Conservation (phyloP, 2,329 filamentous ascomycete species). For the Talaromyces pinophilus region DNA sequence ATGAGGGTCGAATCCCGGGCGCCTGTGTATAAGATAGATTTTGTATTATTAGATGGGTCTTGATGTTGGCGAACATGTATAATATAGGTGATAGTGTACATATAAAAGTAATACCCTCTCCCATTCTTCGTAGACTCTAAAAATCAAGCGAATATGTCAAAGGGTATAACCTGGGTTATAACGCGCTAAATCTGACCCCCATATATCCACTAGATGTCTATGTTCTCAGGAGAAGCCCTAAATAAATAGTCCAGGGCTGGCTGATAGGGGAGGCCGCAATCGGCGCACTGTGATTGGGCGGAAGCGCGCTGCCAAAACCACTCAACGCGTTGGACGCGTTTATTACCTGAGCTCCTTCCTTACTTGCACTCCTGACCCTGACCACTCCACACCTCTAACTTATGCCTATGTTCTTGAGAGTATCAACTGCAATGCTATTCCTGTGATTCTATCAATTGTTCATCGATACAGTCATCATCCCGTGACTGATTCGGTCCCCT, state of each 20-base stretch:
- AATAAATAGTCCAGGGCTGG: neutral
- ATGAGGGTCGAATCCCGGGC: neutral
- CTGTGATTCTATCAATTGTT: constrained; percentile 13
- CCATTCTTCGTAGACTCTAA: neutral
- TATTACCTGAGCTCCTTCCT: constrained; percentile 24
- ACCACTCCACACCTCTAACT: constrained; percentile 14
- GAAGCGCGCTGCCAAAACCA: constrained; percentile 25
- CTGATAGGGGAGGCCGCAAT: neutral
- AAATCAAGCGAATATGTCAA: neutral
- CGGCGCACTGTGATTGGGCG: neutral
- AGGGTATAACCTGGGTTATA: too few relatives aligned
- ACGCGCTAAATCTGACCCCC: too few relatives aligned
- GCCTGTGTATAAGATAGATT: neutral
- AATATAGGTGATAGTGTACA: constrained; percentile 4
- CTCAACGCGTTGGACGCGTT: constrained; percentile 41
- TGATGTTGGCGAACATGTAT: neutral
- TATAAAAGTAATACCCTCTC: neutral
- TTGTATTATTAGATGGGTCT: constrained; percentile 8
- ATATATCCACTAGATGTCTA: neutral
- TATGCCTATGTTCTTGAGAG: neutral
- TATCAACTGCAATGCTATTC: neutral
- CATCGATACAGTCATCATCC: constrained; percentile 29
- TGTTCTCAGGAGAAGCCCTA: neutral
- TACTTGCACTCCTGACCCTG: constrained; percentile 22
- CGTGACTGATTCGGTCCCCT: constrained; percentile 22